Evolutionary conservation across 805 yeast genomes (phyloP).

Genomic region (Scheffersomyces coipomensis): DNA sequence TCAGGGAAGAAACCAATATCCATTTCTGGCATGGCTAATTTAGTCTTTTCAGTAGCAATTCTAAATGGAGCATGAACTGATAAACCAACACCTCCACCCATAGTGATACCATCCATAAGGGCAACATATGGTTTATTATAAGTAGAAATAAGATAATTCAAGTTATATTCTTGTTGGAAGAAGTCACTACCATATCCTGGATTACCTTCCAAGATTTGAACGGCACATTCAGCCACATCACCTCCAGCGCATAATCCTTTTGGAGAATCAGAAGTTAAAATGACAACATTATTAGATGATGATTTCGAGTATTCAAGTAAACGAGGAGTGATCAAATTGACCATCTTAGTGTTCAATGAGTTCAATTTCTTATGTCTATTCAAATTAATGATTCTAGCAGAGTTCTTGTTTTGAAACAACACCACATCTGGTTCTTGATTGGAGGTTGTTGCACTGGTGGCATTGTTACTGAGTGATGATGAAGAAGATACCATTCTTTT

Average conservation of each 20-base stretch:
- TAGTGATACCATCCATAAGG: slow-evolving; percentile 85
- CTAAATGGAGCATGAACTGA: slow-evolving; percentile 90
- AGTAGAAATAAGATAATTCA: slow-evolving; percentile 78
- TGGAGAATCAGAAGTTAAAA: slow-evolving; percentile 64
- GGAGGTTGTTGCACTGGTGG: background rate
- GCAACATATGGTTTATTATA: slow-evolving; percentile 85
- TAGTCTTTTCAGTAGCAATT: slow-evolving; percentile 86
- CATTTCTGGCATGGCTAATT: slow-evolving; percentile 97
- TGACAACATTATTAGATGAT: slow-evolving; percentile 57
- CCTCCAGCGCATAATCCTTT: slow-evolving; percentile 95
- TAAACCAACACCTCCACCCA: slow-evolving; percentile 98
- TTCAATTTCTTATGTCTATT: slow-evolving; percentile 84
- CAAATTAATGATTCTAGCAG: slow-evolving; percentile 70
- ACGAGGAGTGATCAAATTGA: slow-evolving; percentile 67
- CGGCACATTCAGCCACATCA: slow-evolving; percentile 82
- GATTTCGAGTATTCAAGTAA: slow-evolving; percentile 75
- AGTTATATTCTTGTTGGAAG: slow-evolving; percentile 77
- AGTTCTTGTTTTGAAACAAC: slow-evolving; percentile 57
- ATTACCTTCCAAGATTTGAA: slow-evolving; percentile 48
- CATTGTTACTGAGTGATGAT: background rate
- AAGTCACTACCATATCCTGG: slow-evolving; percentile 54
- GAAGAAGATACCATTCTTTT: background rate
- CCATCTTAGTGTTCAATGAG: slow-evolving; percentile 79
- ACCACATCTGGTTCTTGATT: slow-evolving; percentile 47
- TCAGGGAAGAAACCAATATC: slow-evolving; percentile 96